Conservation (phyloP, 805 yeast genomes). For the Saccharomyces mikatae region DNA sequence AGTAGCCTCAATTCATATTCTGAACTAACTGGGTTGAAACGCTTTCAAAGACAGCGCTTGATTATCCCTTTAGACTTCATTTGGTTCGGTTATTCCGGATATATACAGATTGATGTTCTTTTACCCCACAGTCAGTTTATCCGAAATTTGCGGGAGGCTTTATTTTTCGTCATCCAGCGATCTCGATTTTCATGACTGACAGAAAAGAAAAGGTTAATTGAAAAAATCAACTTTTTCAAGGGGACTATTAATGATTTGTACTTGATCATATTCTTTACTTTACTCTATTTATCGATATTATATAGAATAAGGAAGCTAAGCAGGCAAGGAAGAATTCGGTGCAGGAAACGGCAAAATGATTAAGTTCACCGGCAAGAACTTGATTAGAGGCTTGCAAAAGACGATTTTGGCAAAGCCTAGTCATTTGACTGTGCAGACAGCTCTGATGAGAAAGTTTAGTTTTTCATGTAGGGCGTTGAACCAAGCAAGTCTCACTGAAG, state of each 20-base stretch:
- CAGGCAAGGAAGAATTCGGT: background rate
- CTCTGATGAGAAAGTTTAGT: background rate
- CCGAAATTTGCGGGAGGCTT: background rate
- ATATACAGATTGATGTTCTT: background rate
- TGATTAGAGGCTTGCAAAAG: background rate
- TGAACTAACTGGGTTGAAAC: too few relatives aligned
- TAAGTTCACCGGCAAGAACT: background rate
- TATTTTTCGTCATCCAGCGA: background rate
- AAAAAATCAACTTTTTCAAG: background rate
- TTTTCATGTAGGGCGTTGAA: background rate
- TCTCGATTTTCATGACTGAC: background rate
- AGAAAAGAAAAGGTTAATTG: background rate
- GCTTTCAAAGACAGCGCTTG: too few relatives aligned
- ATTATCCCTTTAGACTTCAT: too few relatives aligned
- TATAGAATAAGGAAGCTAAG: background rate
- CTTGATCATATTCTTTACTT: background rate
- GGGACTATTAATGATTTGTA: background rate
- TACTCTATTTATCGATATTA: background rate
- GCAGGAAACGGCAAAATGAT: background rate
- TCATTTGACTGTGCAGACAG: background rate
- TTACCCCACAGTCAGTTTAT: background rate
- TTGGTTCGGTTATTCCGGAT: background rate
- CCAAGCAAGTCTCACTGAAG: conserved; percentile 28
- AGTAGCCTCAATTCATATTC: too few relatives aligned
- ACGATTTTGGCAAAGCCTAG: background rate